These are phyloP conservation scores for Aspergillus sp. DNA, from an alignment of 2,329 filamentous ascomycete genomes.

Conservation along the genomic window DNA sequence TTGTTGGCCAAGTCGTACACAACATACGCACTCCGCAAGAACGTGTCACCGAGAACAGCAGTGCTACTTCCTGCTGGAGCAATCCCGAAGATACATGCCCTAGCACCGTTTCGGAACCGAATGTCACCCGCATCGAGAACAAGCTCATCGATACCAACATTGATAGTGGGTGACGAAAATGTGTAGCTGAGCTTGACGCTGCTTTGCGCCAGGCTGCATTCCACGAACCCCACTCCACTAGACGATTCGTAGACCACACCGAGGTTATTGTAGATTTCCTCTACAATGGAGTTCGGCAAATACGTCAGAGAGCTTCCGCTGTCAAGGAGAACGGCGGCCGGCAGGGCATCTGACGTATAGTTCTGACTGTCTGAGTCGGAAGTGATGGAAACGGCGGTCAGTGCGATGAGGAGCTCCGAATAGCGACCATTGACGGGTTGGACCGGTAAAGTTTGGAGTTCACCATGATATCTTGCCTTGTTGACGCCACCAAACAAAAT, in stretches of 20 bases:
- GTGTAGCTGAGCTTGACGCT: conserved; percentile 54
- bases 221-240: conserved; percentile 52
- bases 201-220: conserved; percentile 52
- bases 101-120: conserved; percentile 31
- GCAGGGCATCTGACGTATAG: conserved; percentile 39
- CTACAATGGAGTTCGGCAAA: conserved; percentile 32
- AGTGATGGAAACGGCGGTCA: conserved; percentile 56
- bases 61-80: conserved; percentile 46
- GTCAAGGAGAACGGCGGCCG: conserved; percentile 40
- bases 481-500: conserved; percentile 77
- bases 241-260: conserved; percentile 58
- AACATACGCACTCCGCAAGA: conserved; percentile 61
- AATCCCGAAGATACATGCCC: conserved; percentile 50
- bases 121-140: conserved; percentile 50
- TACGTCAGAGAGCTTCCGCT: conserved; percentile 40
- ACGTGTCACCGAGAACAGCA: conserved; percentile 59
- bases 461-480: conserved; percentile 60
- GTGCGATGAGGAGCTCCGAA: conserved; percentile 65
- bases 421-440: conserved; percentile 52
- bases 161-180: conserved; percentile 55
- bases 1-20: conserved; percentile 62
- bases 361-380: conserved; percentile 17
- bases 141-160: conserved; percentile 55
- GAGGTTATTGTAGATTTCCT: conserved; percentile 55
- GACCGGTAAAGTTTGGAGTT: conserved; percentile 65